Percentiles rank a stretch among this genome's conserved stretches.
Evolutionary conservation across 1,284 basidiomycete species (phyloP).

Genomic region (Microbotryum intermedium): DNA sequence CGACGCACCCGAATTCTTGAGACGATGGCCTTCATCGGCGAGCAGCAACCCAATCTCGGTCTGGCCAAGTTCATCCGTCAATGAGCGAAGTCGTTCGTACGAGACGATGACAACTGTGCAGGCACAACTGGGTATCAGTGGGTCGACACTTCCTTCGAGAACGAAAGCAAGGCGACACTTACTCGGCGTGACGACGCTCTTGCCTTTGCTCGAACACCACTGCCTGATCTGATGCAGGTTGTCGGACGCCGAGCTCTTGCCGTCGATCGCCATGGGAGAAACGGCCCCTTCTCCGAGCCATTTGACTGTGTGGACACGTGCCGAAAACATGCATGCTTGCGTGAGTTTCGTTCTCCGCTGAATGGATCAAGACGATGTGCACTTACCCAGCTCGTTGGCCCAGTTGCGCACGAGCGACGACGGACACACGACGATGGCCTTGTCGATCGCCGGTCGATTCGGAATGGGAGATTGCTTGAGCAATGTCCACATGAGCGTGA

Average conservation of each 20-base stretch:
- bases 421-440: slow-evolving; percentile 96
- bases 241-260: slow-evolving; percentile 76
- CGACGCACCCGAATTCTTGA: slow-evolving; percentile 83
- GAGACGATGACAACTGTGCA: slow-evolving; percentile 91
- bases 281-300: slow-evolving; percentile 83
- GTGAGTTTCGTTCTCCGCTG: not conserved
- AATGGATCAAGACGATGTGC: not conserved
- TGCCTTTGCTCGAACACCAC: slow-evolving; percentile 77
- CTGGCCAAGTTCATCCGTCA: slow-evolving; percentile 63
- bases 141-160: not conserved
- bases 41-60: slow-evolving; percentile 83
- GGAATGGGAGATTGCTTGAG: slow-evolving; percentile 89
- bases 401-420: slow-evolving; percentile 96
- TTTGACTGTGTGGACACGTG: slow-evolving; percentile 57
- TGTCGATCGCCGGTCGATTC: slow-evolving; percentile 82
- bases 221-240: slow-evolving; percentile 66
- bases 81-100: slow-evolving; percentile 87
- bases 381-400: slow-evolving; percentile 84
- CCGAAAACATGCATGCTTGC: slow-evolving; percentile 11
- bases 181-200: slow-evolving; percentile 85
- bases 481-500: slow-evolving; percentile 92
- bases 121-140: not conserved
- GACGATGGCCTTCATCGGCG: slow-evolving; percentile 91
- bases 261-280: slow-evolving; percentile 74
- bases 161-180: slow-evolving; percentile 27